Conservation (phyloP, 2,329 filamentous ascomycete species). For the Botrytis sinoallii region DNA sequence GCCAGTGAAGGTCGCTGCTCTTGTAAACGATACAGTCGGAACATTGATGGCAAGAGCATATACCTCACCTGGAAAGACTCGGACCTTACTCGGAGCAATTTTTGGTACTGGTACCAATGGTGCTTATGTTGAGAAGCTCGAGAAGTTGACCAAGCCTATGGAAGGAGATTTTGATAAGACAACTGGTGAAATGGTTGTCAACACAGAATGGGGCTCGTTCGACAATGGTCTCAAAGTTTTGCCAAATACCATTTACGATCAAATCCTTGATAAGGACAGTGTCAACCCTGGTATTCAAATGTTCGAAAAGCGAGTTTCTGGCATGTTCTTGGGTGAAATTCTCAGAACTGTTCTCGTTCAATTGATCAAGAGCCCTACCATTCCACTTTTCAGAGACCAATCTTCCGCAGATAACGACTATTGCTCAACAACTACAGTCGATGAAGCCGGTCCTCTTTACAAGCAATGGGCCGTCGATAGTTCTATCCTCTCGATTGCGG, state of each 20-base stretch:
- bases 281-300: slow-evolving; percentile 94
- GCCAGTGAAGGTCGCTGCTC: slow-evolving; percentile 88
- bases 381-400: slow-evolving; percentile 72
- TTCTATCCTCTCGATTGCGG: slow-evolving; percentile 81
- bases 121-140: slow-evolving; percentile 90
- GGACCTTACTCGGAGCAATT: slow-evolving; percentile 89
- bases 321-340: slow-evolving; percentile 97
- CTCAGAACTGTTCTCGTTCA: slow-evolving; percentile 72
- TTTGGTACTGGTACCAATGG: slow-evolving; percentile 98
- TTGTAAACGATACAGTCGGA: slow-evolving; percentile 97
- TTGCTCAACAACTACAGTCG: slow-evolving; percentile 67
- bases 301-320: slow-evolving; percentile 97
- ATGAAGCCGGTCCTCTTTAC: slow-evolving; percentile 63
- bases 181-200: slow-evolving; percentile 94
- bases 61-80: slow-evolving; percentile 81
- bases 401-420: slow-evolving; percentile 69
- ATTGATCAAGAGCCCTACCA: slow-evolving; percentile 64
- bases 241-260: slow-evolving; percentile 81
- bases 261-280: slow-evolving; percentile 71
- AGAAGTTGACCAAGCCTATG: slow-evolving; percentile 76
- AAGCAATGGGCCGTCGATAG: slow-evolving; percentile 89
- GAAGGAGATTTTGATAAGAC: slow-evolving; percentile 69
- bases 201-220: slow-evolving; percentile 98
- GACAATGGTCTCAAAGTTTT: slow-evolving; percentile 89
- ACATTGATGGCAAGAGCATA: slow-evolving; percentile 98